Evolutionary conservation across 2,329 filamentous ascomycete genomes (phyloP).

Genomic region (Colletotrichum zoysiae): DNA sequence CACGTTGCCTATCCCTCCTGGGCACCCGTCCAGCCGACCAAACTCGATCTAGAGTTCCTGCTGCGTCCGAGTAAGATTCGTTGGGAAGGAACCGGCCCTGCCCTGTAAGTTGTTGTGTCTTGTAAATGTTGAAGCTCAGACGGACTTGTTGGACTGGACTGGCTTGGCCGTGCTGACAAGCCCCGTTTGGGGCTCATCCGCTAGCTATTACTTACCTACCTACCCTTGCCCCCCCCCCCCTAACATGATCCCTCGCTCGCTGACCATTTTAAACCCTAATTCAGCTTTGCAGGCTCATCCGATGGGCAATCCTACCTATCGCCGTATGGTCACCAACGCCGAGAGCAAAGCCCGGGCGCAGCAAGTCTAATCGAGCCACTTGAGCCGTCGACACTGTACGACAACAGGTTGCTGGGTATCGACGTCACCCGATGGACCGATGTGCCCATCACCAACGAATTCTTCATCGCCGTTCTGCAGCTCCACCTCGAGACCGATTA

Average conservation of each 20-base stretch:
- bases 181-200: background rate
- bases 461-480: background rate
- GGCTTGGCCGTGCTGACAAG: background rate
- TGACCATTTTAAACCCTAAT: background rate
- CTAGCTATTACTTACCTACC: too few relatives aligned
- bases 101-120: background rate
- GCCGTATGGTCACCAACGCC: background rate
- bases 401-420: slow-evolving; percentile 2
- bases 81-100: background rate
- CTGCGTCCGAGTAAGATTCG: background rate
- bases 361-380: background rate
- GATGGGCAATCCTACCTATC: background rate
- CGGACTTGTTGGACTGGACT: background rate
- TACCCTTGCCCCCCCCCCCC: background rate
- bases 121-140: background rate
- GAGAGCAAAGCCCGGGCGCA: background rate
- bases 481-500: slow-evolving; percentile 18
- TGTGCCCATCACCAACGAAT: slow-evolving; percentile 8
- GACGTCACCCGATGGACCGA: slow-evolving; percentile 9
- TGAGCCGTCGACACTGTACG: background rate
- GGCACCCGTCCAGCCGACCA: background rate
- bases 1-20: slow-evolving; percentile 6
- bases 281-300: background rate
- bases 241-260: background rate
- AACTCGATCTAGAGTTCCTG: slow-evolving; percentile 5